Evolutionary conservation across 202 grass and related monocot genomes (phyloP).

Genomic region (Setaria viridis): DNA sequence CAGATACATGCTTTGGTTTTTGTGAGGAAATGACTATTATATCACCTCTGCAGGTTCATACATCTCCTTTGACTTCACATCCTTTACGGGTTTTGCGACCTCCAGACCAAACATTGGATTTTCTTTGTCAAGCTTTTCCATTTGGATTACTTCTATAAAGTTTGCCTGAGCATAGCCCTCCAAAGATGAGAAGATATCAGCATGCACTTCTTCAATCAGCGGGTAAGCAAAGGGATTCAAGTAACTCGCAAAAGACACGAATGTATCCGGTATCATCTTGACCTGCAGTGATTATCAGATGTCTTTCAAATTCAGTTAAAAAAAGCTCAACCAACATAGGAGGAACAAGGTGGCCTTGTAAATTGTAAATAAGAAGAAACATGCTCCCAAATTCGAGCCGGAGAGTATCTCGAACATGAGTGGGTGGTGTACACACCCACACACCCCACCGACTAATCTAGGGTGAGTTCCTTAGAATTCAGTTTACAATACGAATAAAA

Average conservation of each 20-base stretch:
- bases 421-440: too few relatives aligned
- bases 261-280: conserved; percentile 47
- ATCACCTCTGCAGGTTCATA: conserved; percentile 35
- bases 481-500: neutral
- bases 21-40: conserved; percentile 24
- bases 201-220: conserved; percentile 65
- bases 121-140: conserved; percentile 26
- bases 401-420: neutral
- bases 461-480: neutral
- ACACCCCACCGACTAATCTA: neutral
- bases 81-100: conserved; percentile 17
- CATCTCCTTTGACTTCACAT: conserved; percentile 27
- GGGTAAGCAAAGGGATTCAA: conserved; percentile 55
- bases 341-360: neutral
- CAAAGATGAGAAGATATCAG: conserved; percentile 54
- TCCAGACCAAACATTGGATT: conserved; percentile 32
- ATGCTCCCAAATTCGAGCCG: neutral
- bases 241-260: conserved; percentile 40
- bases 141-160: conserved; percentile 44
- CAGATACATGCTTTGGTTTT: conserved; percentile 44
- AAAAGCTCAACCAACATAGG: neutral
- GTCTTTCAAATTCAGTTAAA: neutral
- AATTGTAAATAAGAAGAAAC: neutral
- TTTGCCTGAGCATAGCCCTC: conserved; percentile 26
- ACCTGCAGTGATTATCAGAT: conserved; percentile 44